These are phyloP conservation scores for Crepidotus sp. DNA, from an alignment of 1,284 basidiomycete species.

Conservation along the genomic window DNA sequence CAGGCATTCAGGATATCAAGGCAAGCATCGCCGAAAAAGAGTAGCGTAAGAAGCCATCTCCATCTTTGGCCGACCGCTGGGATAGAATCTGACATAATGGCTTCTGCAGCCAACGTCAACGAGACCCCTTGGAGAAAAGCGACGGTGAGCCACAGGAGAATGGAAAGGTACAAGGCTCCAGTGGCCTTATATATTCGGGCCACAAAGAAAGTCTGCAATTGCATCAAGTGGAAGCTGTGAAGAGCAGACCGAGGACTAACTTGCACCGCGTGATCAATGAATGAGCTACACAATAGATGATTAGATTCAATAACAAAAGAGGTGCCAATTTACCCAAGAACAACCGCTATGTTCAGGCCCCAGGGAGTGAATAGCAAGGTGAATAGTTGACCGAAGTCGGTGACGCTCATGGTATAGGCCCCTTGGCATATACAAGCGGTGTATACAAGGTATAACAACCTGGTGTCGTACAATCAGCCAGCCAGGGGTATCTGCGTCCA, in stretches of 20 bases:
- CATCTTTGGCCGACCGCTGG: constrained; percentile 1
- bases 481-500: neutral
- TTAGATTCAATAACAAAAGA: neutral
- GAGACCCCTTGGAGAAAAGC: constrained; percentile 11
- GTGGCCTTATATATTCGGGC: constrained; percentile 13
- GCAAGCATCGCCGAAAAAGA: constrained; percentile 13
- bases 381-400: constrained; percentile 10
- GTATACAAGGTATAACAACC: constrained; percentile 8
- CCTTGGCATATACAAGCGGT: constrained; percentile 13
- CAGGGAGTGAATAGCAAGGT: constrained; percentile 9
- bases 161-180: constrained; percentile 2
- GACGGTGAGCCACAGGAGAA: constrained; percentile 10
- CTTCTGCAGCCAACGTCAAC: constrained; percentile 5
- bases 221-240: neutral
- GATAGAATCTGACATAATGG: constrained; percentile 7
- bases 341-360: constrained; percentile 7
- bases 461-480: neutral
- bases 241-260: neutral
- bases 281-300: neutral
- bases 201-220: constrained; percentile 13
- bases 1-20: constrained; percentile 12
- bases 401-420: constrained; percentile 12
- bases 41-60: constrained; percentile 5
- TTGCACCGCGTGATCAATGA: constrained; percentile 13
- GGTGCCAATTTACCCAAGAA: constrained; percentile 7